phyloP scores from a whole-genome alignment of 2,329 filamentous ascomycete species.

The Botrytis medusae region DNA sequence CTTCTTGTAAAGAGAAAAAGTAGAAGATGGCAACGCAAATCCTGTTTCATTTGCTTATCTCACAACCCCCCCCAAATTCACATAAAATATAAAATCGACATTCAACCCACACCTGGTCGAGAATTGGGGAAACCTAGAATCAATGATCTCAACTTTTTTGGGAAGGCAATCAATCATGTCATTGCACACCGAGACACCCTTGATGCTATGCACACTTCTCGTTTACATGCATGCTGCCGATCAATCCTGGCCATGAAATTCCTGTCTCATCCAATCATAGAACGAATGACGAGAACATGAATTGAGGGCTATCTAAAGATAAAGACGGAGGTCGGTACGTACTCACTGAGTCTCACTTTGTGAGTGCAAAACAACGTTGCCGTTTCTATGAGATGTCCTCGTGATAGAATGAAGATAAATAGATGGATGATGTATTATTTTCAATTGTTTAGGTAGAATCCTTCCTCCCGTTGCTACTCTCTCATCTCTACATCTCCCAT shows the following conservation, averaged over 20 bases:
- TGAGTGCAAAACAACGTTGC: not conserved
- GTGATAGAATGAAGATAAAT: slow-evolving; percentile 17
- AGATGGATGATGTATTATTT: slow-evolving; percentile 7
- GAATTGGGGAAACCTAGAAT: slow-evolving; percentile 11
- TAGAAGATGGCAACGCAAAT: not conserved
- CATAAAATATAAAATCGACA: not conserved
- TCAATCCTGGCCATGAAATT: not conserved
- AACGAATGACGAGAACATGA: not conserved
- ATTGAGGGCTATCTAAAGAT: not conserved
- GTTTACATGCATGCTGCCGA: slow-evolving; percentile 20
- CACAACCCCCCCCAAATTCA: not conserved
- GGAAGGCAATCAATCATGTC: slow-evolving; percentile 9
- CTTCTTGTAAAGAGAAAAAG: not conserved
- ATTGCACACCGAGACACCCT: not conserved
- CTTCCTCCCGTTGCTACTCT: too few species aligned
- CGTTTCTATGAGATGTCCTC: slow-evolving; percentile 14
- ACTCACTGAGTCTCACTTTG: not conserved
- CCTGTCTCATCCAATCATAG: slow-evolving; percentile 12
- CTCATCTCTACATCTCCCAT: not conserved
- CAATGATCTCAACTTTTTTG: slow-evolving; percentile 11
- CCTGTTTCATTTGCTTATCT: slow-evolving; percentile 1
- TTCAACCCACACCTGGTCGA: slow-evolving; percentile 5
- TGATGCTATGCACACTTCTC: slow-evolving; percentile 16
- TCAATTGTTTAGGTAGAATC: not conserved
- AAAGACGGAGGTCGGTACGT: not conserved